A percentile compares a stretch with the other conserved stretches of the same genome.
Conservation (phyloP, 306 rosid species). For the Oxytropis ochrocephala region DNA sequence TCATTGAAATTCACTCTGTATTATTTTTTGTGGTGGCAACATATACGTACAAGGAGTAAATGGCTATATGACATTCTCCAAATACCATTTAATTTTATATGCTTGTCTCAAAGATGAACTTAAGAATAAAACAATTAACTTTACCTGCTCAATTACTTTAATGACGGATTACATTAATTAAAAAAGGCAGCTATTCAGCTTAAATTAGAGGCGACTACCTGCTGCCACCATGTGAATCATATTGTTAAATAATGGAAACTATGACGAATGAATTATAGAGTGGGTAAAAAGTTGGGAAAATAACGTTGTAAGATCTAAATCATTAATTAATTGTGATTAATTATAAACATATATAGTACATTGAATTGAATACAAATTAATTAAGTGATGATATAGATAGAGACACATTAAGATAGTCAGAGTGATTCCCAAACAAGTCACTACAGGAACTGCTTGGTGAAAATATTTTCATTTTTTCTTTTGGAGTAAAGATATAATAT, state of each 20-base stretch:
- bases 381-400: background rate
- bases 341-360: background rate
- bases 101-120: background rate
- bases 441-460: background rate
- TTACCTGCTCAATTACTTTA: slow-evolving; percentile 31
- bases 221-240: slow-evolving; percentile 22
- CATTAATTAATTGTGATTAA: too few species aligned
- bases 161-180: background rate
- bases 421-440: background rate
- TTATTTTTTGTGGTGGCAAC: background rate
- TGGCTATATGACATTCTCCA: background rate
- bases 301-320: background rate
- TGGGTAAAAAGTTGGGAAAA: background rate
- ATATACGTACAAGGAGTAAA: background rate
- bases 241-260: background rate
- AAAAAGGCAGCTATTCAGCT: background rate
- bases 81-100: background rate
- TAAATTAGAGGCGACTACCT: slow-evolving; percentile 19
- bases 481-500: background rate
- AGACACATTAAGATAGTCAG: background rate
- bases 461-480: background rate
- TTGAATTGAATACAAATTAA: background rate
- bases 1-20: too few species aligned
- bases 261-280: slow-evolving; percentile 7
- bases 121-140: background rate